Percentiles rank a stretch among this genome's conserved stretches.
phyloP scores from a whole-genome alignment of 2,329 filamentous ascomycete genomes.

The Pseudodiploospora longispora region DNA sequence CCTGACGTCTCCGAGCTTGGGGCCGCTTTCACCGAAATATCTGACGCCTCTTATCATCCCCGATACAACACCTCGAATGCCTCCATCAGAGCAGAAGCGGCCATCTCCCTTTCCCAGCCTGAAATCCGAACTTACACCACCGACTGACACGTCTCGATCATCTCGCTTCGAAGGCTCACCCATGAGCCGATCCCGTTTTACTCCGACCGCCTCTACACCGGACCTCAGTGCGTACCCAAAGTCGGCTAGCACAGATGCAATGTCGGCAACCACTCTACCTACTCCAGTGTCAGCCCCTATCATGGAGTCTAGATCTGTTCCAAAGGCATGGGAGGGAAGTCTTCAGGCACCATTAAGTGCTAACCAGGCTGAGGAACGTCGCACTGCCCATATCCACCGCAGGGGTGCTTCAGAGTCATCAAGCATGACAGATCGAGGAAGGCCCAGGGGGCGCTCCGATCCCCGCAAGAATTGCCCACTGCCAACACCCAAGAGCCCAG shows the following conservation, averaged over 20 bases:
- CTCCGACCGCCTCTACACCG: constrained; percentile 25
- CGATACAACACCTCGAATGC: neutral
- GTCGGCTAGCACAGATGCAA: constrained; percentile 31
- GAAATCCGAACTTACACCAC: constrained; percentile 35
- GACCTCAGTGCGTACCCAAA: constrained; percentile 32
- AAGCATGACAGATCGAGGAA: constrained; percentile 53
- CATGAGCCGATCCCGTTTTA: constrained; percentile 33
- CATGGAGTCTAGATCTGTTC: constrained; percentile 33
- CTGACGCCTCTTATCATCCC: constrained; percentile 53
- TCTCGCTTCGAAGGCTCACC: constrained; percentile 40
- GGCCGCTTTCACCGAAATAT: constrained; percentile 40
- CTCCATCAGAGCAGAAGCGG: neutral
- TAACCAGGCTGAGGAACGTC: constrained; percentile 2
- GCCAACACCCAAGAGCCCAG: constrained; percentile 37
- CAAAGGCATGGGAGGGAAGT: constrained; percentile 35
- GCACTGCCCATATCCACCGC: constrained; percentile 31
- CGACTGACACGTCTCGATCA: constrained; percentile 31
- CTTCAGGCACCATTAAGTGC: constrained; percentile 3
- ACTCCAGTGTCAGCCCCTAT: constrained; percentile 43
- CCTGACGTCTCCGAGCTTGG: neutral
- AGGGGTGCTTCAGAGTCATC: constrained; percentile 50
- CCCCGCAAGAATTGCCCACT: constrained; percentile 26
- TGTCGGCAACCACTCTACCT: constrained; percentile 33
- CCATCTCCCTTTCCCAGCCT: constrained; percentile 26
- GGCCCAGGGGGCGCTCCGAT: constrained; percentile 48